Evolutionary conservation across 2,329 filamentous ascomycete species (phyloP).

Genomic region (Apiospora aurea): DNA sequence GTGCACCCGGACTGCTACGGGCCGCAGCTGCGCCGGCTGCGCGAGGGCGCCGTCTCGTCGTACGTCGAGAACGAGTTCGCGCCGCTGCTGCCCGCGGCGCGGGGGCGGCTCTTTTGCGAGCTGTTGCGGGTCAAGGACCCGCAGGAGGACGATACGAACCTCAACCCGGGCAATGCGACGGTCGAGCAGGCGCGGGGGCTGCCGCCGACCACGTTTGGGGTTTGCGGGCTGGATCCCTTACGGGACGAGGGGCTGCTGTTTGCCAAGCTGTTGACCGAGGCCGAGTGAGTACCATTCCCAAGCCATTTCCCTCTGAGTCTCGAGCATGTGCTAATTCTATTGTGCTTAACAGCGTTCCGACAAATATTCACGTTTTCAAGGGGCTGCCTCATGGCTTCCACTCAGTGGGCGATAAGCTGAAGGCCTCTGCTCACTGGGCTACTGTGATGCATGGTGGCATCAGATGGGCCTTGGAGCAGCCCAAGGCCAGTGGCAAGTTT

Average conservation of each 20-base stretch:
- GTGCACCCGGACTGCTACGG: conserved; percentile 40
- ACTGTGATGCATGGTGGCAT: conserved; percentile 27
- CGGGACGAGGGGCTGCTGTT: conserved; percentile 6
- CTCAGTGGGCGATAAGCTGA: conserved; percentile 20
- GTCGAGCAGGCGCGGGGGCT: conserved; percentile 23
- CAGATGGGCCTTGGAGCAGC: conserved; percentile 20
- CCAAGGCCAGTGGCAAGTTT: conserved; percentile 6
- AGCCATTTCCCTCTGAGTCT: background rate
- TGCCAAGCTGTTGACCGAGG: conserved; percentile 8
- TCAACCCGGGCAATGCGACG: conserved; percentile 48
- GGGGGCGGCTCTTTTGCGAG: conserved; percentile 42
- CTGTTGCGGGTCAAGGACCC: conserved; percentile 38
- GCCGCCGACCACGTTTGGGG: conserved; percentile 27
- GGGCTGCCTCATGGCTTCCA: conserved; percentile 27
- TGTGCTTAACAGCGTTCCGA: conserved; percentile 23
- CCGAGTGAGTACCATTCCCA: conserved; percentile 22
- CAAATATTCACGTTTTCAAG: conserved; percentile 26
- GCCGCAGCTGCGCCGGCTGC: conserved; percentile 45
- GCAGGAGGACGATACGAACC: conserved; percentile 41
- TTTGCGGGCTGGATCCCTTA: conserved; percentile 9
- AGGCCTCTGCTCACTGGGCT: conserved; percentile 23
- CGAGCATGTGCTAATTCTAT: background rate
- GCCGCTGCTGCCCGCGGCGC: conserved; percentile 53
- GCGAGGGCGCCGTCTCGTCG: conserved; percentile 50
- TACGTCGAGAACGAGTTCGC: conserved; percentile 55